Base-by-base conservation (phyloP, 805 yeast genomes). In the Ogataea pignaliae region DNA sequence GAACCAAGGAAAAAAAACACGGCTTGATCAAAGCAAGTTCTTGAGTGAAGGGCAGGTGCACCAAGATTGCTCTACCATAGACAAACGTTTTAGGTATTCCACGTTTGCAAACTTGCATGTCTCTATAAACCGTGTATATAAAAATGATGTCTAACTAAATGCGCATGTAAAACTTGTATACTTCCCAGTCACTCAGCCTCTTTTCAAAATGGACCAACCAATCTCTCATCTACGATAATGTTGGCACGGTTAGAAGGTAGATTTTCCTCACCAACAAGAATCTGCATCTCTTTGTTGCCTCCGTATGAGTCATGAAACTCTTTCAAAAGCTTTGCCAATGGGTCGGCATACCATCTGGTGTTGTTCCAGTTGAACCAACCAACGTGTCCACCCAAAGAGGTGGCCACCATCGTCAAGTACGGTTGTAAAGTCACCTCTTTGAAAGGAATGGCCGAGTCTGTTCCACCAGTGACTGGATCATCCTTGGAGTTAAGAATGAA, bases 341-440 rank as follows among this genome's bases (percentile, higher is more conserved):
- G 83, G 8, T 68, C 65, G 3, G 77, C 64, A 51, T 73, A 78
- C 95, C 95, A 88, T 54, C 88, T 76, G 35, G 70, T 69, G 21
- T 85, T 84, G 21, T 72, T 66, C 39, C 70, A 64, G 50, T 74
- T 70, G 48, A 79, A 87, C 83, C 84, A 87, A n/a, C 87, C 93
- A 42, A 87, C 71, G 63, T 87, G 96, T 1, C 95, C 95, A 7
- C 96, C 96, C 41, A 76, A 69, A 35, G 75, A 71, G 7, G 90
- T 83, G 46, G 79, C 74, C 5, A 81, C 69, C 55, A 83, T 52
- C 36, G 75, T 64, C 30, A 79, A 64, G 56, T 74, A 78, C 1
- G 95, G 93, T 56, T 85, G 85, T 29, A 58, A 50, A 34, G 56
- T 50, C 16, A 76, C 71, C 47, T 80, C 83, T 13, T 57, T 58